Conservation (phyloP, 106 monocot species). For the Allium sativum region DNA sequence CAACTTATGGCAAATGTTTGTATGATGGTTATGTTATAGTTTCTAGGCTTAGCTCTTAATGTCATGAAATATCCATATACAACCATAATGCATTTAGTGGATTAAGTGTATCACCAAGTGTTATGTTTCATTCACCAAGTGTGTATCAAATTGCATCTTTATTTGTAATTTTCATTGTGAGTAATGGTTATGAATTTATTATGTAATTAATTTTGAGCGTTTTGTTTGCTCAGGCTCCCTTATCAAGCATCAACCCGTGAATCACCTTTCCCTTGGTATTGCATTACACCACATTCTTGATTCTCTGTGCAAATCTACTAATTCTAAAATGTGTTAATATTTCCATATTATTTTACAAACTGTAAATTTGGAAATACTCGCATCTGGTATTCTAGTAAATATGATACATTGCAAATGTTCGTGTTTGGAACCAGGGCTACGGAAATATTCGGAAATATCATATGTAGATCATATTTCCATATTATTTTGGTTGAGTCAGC, state of each 20-base stretch:
- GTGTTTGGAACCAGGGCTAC: conserved; percentile 62
- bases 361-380: neutral
- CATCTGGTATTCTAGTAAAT: neutral
- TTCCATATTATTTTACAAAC: neutral
- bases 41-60: too few species aligned
- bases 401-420: conserved; percentile 55
- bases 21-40: too few species aligned
- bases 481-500: conserved; percentile 62
- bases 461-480: too few species aligned
- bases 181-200: neutral
- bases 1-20: too few species aligned
- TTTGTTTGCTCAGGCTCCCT: conserved; percentile 54
- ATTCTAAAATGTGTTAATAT: conserved; percentile 59
- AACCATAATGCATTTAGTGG: too few species aligned
- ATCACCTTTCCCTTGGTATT: conserved; percentile 73
- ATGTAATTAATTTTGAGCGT: neutral
- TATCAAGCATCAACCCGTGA: conserved; percentile 92
- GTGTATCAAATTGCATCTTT: neutral
- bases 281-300: conserved; percentile 92
- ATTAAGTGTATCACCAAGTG: too few species aligned
- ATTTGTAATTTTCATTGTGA: neutral
- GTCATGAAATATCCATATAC: too few species aligned
- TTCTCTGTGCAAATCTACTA: conserved; percentile 87
- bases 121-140: too few species aligned
- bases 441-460: too few species aligned